Percentiles rank a stretch among this genome's conserved stretches.
Conservation (phyloP, 306 rosid species). For the Nissolia schottii region DNA sequence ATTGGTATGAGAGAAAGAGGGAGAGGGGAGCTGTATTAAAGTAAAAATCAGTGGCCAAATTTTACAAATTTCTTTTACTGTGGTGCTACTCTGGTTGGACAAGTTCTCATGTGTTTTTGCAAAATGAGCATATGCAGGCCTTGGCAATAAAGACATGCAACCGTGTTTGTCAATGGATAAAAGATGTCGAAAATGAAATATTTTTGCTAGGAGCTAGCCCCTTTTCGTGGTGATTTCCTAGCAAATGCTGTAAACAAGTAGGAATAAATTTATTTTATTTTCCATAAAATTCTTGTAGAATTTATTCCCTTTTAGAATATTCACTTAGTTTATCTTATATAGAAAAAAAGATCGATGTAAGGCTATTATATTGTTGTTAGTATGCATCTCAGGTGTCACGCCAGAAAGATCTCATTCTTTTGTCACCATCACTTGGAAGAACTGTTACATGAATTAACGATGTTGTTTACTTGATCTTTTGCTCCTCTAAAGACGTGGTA, state of each 20-base stretch:
- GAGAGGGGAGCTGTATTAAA: neutral
- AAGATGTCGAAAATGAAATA: constrained; percentile 91
- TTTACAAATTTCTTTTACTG: neutral
- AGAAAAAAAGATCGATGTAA: neutral
- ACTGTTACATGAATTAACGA: neutral
- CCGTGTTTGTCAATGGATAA: constrained; percentile 96
- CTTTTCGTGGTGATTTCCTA: constrained; percentile 81
- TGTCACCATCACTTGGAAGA: neutral
- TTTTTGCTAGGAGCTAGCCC: constrained; percentile 99
- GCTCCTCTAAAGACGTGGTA: too few relatives aligned
- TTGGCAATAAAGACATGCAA: constrained; percentile 90
- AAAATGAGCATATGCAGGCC: constrained; percentile 57
- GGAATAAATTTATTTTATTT: constrained; percentile 24
- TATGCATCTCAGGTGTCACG: neutral
- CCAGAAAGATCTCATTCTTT: neutral
- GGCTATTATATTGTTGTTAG: neutral
- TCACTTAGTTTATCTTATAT: neutral
- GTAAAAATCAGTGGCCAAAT: neutral
- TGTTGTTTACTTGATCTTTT: neutral
- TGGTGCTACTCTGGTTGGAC: neutral
- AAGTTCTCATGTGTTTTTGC: constrained; percentile 19
- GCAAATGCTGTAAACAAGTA: constrained; percentile 51
- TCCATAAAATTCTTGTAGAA: constrained; percentile 25
- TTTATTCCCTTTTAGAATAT: neutral
- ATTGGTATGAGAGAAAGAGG: neutral